These are phyloP conservation scores for Coniochaeta sp. DNA, from an alignment of 2,329 filamentous ascomycete genomes.

Conservation along the genomic window DNA sequence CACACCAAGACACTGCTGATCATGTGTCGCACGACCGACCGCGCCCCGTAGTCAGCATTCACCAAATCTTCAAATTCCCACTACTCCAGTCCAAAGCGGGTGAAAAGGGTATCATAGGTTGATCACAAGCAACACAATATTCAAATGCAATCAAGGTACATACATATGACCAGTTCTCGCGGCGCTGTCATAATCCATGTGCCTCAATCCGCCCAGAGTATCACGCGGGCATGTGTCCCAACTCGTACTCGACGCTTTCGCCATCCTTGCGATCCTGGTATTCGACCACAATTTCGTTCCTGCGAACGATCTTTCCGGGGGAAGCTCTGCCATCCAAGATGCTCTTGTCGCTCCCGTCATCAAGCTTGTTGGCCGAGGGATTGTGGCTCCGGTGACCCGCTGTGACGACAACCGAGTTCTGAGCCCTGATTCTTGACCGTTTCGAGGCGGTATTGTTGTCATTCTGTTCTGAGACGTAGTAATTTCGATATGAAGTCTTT, in stretches of 20 bases:
- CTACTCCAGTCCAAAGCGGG: no score
- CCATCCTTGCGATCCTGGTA: conserved; percentile 1
- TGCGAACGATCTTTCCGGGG: not conserved
- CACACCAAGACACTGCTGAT: no score
- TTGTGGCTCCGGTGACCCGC: not conserved
- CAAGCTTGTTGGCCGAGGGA: not conserved
- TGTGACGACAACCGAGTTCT: not conserved
- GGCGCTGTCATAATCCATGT: not conserved
- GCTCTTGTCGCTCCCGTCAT: conserved; percentile 2
- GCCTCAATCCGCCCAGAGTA: not conserved
- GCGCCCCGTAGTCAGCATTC: no score
- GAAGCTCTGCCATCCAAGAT: not conserved
- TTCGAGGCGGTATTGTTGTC: not conserved
- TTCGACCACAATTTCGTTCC: conserved; percentile 1
- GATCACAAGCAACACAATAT: no score
- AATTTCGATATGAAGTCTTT: conserved; percentile 3
- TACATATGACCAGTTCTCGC: not conserved
- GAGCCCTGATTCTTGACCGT: not conserved
- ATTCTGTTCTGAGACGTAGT: not conserved
- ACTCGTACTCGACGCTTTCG: not conserved
- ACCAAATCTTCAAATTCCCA: no score
- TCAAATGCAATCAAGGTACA: no score
- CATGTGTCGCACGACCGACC: no score
- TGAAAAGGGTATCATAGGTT: no score
- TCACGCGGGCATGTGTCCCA: not conserved